Evolutionary conservation across 768 basidiomycete genomes (phyloP).

Genomic region (Tricholoma saponaceum): DNA sequence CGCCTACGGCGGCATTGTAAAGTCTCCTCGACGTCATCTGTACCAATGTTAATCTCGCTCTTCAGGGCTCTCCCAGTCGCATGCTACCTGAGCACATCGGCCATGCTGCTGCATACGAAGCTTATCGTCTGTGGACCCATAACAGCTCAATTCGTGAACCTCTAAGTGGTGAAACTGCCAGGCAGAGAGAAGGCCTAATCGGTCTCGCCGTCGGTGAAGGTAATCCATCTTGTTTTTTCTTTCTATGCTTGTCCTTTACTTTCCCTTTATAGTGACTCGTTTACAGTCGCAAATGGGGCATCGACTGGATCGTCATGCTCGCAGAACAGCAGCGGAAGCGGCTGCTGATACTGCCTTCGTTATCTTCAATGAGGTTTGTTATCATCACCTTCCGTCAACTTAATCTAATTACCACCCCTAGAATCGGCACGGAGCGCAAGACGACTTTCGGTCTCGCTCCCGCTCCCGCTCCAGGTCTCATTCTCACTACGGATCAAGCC

Average conservation of each 20-base stretch:
- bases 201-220: conserved; percentile 73
- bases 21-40: conserved; percentile 8
- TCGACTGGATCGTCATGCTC: conserved; percentile 39
- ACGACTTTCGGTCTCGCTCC: conserved; percentile 24
- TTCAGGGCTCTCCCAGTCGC: conserved; percentile 45
- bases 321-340: conserved; percentile 52
- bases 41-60: not conserved
- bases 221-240: conserved; percentile 19
- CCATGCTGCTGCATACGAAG: conserved; percentile 76
- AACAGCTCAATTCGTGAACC: conserved; percentile 53
- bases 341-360: conserved; percentile 65
- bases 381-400: not conserved
- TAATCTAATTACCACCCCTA: conserved; percentile 12
- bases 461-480: conserved; percentile 12
- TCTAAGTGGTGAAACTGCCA: conserved; percentile 50
- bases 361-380: conserved; percentile 50
- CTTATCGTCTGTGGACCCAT: conserved; percentile 63
- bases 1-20: conserved; percentile 59
- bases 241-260: conserved; percentile 2
- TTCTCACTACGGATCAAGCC: no score
- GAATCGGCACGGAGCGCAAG: conserved; percentile 31
- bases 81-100: conserved; percentile 63
- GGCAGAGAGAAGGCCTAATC: conserved; percentile 62
- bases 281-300: conserved; percentile 50
- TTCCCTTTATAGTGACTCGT: conserved; percentile 40